A percentile compares a stretch with the other conserved stretches of the same genome.
Conservation (phyloP, 129 eudicot species). For the Tagetes erecta region DNA sequence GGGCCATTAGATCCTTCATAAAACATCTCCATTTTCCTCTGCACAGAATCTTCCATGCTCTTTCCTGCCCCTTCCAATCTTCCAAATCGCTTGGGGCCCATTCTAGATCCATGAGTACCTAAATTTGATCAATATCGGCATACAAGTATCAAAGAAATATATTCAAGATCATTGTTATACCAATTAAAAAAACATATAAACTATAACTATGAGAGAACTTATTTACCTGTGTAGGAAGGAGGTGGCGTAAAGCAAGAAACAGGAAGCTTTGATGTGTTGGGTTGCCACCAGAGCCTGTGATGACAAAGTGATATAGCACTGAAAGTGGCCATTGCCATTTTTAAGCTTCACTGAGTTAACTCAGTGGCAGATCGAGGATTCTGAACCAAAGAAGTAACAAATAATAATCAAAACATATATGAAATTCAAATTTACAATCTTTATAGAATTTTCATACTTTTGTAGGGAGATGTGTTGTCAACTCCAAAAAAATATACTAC, state of each 20-base stretch:
- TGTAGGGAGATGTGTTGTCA: neutral
- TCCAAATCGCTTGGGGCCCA: conserved; percentile 50
- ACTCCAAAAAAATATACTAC: neutral
- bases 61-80: conserved; percentile 82
- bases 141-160: neutral
- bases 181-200: neutral
- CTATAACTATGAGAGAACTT: neutral
- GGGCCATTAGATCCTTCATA: conserved; percentile 96
- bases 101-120: conserved; percentile 56
- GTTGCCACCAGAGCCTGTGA: conserved; percentile 39
- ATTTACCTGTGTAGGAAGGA: conserved; percentile 32
- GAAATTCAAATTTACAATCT: neutral
- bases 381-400: conserved; percentile 9
- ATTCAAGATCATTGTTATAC: neutral
- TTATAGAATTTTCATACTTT: neutral
- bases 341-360: conserved; percentile 24
- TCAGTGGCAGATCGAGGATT: conserved; percentile 27
- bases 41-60: conserved; percentile 96
- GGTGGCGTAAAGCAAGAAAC: conserved; percentile 41
- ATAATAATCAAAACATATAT: neutral
- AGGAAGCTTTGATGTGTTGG: conserved; percentile 41
- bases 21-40: conserved; percentile 93
- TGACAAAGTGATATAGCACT: conserved; percentile 37
- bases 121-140: neutral
- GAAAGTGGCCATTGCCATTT: conserved; percentile 41